Conservation (phyloP, 208 protist species). For the Leishmania aethiopica region DNA sequence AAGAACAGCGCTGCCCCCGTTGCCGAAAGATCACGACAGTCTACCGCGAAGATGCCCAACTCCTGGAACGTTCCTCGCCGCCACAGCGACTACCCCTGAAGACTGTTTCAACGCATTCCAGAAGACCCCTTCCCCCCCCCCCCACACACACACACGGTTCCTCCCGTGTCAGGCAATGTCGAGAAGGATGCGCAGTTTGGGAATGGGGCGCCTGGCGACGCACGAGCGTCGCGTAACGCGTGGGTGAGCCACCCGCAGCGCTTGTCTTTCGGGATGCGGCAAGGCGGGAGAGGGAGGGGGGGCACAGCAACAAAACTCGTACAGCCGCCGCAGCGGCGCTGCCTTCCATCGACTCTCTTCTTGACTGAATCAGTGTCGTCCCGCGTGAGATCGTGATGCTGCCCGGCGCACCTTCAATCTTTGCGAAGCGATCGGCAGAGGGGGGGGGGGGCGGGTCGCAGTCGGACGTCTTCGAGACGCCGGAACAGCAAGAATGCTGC, state of each 20-base stretch:
- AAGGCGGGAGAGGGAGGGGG: no score
- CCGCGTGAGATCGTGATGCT: no score
- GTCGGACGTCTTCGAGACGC: constrained; percentile 6
- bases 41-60: background rate
- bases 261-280: background rate
- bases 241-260: background rate
- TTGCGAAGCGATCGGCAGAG: background rate
- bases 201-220: background rate
- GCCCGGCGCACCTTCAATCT: background rate
- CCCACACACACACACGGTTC: background rate
- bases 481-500: background rate
- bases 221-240: background rate
- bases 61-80: background rate
- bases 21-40: background rate
- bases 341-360: background rate
- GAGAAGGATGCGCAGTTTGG: background rate
- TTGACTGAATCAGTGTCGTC: background rate
- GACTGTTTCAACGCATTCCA: no score
- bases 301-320: background rate
- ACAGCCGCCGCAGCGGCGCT: background rate
- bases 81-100: background rate
- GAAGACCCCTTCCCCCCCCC: background rate
- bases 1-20: background rate
- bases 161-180: background rate
- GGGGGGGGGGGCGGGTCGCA: background rate